Conservation (phyloP, 352 stramenopile species). For the Pythium dissotocum region DNA sequence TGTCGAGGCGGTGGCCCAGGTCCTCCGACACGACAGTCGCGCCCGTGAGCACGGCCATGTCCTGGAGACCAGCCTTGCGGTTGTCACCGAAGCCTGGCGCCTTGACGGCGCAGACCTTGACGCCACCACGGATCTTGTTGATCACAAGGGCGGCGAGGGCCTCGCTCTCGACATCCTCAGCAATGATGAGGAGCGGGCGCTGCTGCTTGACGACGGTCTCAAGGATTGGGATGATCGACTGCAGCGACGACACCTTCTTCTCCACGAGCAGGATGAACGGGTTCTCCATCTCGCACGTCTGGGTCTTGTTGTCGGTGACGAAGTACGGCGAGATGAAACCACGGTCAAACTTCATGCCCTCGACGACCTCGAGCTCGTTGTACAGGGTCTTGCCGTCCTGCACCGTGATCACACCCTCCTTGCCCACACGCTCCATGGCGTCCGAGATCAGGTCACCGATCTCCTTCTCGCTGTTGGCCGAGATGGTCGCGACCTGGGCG, state of each 20-base stretch:
- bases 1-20: conserved; percentile 98
- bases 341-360: conserved; percentile 99
- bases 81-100: conserved; percentile 99
- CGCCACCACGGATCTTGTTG: conserved; percentile 99
- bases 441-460: conserved; percentile 98
- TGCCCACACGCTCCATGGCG: conserved; percentile 99
- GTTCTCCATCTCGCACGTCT: conserved; percentile 99
- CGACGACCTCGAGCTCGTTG: conserved; percentile 99
- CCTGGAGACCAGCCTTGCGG: conserved; percentile 99
- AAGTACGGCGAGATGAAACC: conserved; percentile 99
- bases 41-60: conserved; percentile 99
- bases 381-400: conserved; percentile 99
- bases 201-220: conserved; percentile 97
- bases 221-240: conserved; percentile 96
- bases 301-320: conserved; percentile 99
- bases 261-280: conserved; percentile 99
- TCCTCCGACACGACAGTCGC: conserved; percentile 98
- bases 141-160: conserved; percentile 98
- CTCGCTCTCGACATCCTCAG: conserved; percentile 99
- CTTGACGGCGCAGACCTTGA: conserved; percentile 99
- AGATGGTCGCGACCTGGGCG: conserved; percentile 99
- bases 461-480: conserved; percentile 97
- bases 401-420: conserved; percentile 98
- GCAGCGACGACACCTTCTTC: conserved; percentile 98
- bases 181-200: conserved; percentile 98